phyloP scores from a whole-genome alignment of 352 stramenopile species.

The Phytophthora constricta region DNA sequence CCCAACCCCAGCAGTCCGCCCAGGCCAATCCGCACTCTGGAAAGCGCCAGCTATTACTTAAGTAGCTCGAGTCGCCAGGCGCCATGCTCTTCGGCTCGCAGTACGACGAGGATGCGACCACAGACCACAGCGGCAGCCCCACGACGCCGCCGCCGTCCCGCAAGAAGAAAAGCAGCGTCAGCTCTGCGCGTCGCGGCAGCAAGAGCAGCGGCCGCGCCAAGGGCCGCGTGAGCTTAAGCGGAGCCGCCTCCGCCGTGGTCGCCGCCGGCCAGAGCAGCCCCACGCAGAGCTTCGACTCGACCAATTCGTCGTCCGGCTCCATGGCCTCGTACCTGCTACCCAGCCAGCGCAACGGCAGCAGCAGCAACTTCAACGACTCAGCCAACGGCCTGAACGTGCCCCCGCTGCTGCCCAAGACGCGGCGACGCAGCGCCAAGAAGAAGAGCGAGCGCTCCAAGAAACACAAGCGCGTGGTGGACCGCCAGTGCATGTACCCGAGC shows the following conservation, averaged over 20 bases:
- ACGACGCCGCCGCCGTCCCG: constrained; percentile 42
- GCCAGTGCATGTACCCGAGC: constrained; percentile 73
- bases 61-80: too few species aligned
- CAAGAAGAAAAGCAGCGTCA: constrained; percentile 39
- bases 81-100: constrained; percentile 59
- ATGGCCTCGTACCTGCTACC: constrained; percentile 30
- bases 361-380: constrained; percentile 13
- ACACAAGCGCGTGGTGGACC: constrained; percentile 41
- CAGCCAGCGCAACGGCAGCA: constrained; percentile 22
- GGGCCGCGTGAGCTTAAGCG: constrained; percentile 24
- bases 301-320: constrained; percentile 41
- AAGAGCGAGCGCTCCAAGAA: constrained; percentile 36
- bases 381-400: constrained; percentile 5
- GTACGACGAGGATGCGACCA: constrained; percentile 55
- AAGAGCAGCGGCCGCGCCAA: constrained; percentile 20
- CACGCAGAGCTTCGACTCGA: constrained; percentile 45
- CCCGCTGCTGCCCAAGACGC: constrained; percentile 29
- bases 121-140: constrained; percentile 43
- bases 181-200: constrained; percentile 16
- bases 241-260: constrained; percentile 25
- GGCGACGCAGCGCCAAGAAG: constrained; percentile 37
- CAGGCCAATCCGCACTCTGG: neutral
- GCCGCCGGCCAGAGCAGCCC: constrained; percentile 25
- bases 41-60: neutral
- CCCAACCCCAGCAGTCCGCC: neutral